A percentile compares a stretch with the other conserved stretches of the same genome.
phyloP scores from a whole-genome alignment of 305 asterid species.

The Stenogyne calaminthoides region DNA sequence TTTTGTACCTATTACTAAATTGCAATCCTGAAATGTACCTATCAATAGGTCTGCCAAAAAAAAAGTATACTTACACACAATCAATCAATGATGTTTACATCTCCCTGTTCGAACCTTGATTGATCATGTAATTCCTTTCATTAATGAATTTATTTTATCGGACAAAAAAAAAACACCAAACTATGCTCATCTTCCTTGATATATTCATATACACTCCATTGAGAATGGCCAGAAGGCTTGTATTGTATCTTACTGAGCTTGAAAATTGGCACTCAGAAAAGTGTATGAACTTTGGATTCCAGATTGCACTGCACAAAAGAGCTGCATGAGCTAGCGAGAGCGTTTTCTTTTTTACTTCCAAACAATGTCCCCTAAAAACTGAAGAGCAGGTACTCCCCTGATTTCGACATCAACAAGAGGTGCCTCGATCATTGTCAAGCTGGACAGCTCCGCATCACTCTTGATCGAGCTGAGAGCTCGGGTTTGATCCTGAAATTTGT shows the following conservation, averaged over 20 bases:
- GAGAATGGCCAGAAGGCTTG: background rate
- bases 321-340: background rate
- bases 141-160: background rate
- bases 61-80: background rate
- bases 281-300: background rate
- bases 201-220: background rate
- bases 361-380: constrained; percentile 76
- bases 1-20: too few species aligned
- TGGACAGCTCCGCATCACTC: constrained; percentile 62
- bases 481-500: constrained; percentile 69
- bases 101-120: background rate
- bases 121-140: background rate
- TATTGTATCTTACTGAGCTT: background rate
- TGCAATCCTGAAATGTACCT: too few species aligned
- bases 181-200: background rate
- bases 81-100: background rate
- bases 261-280: background rate
- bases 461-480: constrained; percentile 56
- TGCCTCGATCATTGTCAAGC: constrained; percentile 60
- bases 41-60: too few species aligned
- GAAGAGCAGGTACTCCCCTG: constrained; percentile 91
- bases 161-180: background rate
- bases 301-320: background rate
- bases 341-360: constrained; percentile 56
- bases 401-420: constrained; percentile 92